Conservation (phyloP, 176 grass and related monocot species). For the Cenchrus americanus region DNA sequence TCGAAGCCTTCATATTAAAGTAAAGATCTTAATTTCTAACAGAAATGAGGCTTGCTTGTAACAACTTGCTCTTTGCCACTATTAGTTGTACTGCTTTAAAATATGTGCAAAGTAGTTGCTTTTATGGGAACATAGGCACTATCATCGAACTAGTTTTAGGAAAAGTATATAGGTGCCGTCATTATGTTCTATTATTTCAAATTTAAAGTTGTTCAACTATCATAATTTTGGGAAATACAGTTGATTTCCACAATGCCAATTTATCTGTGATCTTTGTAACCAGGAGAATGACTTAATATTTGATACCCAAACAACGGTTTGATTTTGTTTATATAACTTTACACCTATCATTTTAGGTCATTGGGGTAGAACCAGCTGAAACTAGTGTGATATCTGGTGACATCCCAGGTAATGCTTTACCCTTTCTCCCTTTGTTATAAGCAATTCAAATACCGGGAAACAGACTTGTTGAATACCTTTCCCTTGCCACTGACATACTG, state of each 20-base stretch:
- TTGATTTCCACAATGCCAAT: neutral
- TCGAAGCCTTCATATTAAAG: neutral
- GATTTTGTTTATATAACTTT: constrained; percentile 18
- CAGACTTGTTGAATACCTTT: neutral
- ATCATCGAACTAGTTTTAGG: constrained; percentile 28
- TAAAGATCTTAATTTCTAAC: neutral
- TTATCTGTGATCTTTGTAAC: constrained; percentile 19
- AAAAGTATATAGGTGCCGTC: neutral
- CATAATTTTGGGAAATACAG: neutral
- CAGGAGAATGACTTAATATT: neutral
- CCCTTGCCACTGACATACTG: constrained; percentile 22
- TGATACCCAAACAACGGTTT: constrained; percentile 3
- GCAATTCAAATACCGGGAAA: constrained; percentile 17
- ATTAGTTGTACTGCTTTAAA: neutral
- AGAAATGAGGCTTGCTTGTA: neutral
- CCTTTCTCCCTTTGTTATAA: neutral
- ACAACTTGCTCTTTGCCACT: neutral
- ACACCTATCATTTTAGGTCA: constrained; percentile 56
- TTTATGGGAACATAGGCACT: constrained; percentile 14
- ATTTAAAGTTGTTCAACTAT: neutral
- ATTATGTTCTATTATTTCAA: constrained; percentile 17
- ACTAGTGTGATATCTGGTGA: constrained; percentile 86
- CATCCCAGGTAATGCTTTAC: constrained; percentile 62
- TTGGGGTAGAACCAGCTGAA: constrained; percentile 97
- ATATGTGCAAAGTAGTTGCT: neutral